phyloP scores from a whole-genome alignment of 2,329 filamentous ascomycete species.

The Alternaria gaisen region DNA sequence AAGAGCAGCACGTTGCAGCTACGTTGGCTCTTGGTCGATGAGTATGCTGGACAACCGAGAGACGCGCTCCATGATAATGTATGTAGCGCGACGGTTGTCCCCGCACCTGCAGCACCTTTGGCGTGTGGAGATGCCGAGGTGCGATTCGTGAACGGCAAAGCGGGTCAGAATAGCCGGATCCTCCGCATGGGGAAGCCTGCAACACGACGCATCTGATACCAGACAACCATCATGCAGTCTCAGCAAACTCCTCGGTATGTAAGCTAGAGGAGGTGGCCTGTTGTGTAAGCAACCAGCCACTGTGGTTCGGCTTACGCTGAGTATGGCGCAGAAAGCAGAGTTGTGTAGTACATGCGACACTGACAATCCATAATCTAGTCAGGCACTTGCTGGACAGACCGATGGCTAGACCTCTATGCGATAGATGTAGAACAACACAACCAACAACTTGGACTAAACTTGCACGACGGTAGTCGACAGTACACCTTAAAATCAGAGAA shows the following conservation, averaged over 20 bases:
- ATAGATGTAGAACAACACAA: not conserved
- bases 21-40: not conserved
- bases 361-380: not conserved
- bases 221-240: not conserved
- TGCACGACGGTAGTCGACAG: not conserved
- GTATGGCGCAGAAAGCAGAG: not conserved
- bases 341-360: not conserved
- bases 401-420: not conserved
- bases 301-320: not conserved
- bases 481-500: not conserved
- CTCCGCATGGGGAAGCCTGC: not conserved
- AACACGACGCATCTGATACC: not conserved
- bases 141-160: conserved; percentile 21
- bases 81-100: conserved; percentile 19
- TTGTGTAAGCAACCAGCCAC: not conserved
- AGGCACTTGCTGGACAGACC: not conserved
- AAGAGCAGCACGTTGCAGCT: not conserved
- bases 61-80: conserved; percentile 24
- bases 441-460: not conserved
- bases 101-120: conserved; percentile 26
- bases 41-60: conserved; percentile 5
- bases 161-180: conserved; percentile 34
- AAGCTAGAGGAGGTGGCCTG: not conserved
- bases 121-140: conserved; percentile 40
- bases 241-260: not conserved